phyloP scores from a whole-genome alignment of 179 eudicot genomes.

The Spergularia azorica region DNA sequence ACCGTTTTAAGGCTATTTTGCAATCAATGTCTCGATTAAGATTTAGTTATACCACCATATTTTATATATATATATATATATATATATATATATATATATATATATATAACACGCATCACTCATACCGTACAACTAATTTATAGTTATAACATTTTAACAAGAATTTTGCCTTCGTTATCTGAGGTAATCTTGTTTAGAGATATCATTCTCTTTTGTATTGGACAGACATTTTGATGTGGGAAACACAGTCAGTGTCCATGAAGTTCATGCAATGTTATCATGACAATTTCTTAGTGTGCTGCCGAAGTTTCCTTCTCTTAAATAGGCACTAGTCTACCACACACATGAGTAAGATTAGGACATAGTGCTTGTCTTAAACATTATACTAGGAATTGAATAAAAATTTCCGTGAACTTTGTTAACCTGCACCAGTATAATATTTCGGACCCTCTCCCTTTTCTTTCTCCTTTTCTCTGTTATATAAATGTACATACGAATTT shows the following conservation, averaged over 20 bases:
- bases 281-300: neutral
- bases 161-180: neutral
- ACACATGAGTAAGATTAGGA: neutral
- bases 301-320: too few relatives aligned
- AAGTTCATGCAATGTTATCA: neutral
- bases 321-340: neutral
- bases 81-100: too few relatives aligned
- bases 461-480: neutral
- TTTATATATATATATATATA: too few relatives aligned
- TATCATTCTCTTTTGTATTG: too few relatives aligned
- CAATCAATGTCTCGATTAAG: too few relatives aligned
- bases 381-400: neutral
- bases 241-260: too few relatives aligned
- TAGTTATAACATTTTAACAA: neutral
- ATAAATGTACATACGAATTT: neutral
- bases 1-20: too few relatives aligned
- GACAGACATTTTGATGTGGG: too few relatives aligned
- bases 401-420: conserved; percentile 17
- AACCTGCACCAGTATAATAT: neutral
- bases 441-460: neutral
- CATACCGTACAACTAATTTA: too few relatives aligned
- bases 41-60: too few relatives aligned
- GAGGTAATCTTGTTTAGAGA: too few relatives aligned
- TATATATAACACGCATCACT: too few relatives aligned
- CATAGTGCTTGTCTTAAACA: conserved; percentile 4